Conservation (phyloP, 495 filamentous ascomycete genomes). For the Cairneyella variabilis region DNA sequence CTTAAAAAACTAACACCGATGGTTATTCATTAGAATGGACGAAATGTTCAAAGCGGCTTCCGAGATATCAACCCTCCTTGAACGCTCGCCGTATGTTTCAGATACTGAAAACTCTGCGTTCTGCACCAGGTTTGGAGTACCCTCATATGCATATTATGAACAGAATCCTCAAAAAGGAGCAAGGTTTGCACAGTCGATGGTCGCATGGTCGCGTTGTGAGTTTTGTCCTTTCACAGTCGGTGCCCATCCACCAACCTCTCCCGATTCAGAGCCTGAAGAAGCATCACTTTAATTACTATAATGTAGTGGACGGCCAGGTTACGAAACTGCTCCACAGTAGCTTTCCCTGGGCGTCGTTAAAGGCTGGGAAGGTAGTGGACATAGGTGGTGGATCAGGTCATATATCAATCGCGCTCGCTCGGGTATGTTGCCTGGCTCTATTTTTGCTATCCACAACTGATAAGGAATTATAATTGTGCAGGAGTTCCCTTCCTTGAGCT, state of each 20-base stretch:
- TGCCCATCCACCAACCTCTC: no score
- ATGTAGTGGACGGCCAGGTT: background rate
- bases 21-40: constrained; percentile 20
- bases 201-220: constrained; percentile 18
- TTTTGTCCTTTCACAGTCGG: background rate
- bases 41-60: constrained; percentile 31
- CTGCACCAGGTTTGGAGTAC: constrained; percentile 16
- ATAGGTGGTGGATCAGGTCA: constrained; percentile 25
- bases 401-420: constrained; percentile 22
- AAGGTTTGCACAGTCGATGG: constrained; percentile 28
- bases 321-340: constrained; percentile 14
- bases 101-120: constrained; percentile 24
- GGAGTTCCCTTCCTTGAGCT: constrained; percentile 24
- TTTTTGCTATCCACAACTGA: no score
- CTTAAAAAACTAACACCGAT: background rate
- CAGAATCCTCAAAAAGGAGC: constrained; percentile 18
- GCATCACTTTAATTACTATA: background rate
- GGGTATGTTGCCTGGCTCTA: constrained; percentile 15
- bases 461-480: constrained; percentile 6
- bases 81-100: constrained; percentile 8
- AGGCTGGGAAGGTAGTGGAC: constrained; percentile 26
- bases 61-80: constrained; percentile 9
- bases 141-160: constrained; percentile 29
- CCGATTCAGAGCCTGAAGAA: no score
- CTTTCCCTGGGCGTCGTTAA: constrained; percentile 23